Base-by-base conservation (phyloP, 352 stramenopile species). In the Globisporangium nagaii region DNA sequence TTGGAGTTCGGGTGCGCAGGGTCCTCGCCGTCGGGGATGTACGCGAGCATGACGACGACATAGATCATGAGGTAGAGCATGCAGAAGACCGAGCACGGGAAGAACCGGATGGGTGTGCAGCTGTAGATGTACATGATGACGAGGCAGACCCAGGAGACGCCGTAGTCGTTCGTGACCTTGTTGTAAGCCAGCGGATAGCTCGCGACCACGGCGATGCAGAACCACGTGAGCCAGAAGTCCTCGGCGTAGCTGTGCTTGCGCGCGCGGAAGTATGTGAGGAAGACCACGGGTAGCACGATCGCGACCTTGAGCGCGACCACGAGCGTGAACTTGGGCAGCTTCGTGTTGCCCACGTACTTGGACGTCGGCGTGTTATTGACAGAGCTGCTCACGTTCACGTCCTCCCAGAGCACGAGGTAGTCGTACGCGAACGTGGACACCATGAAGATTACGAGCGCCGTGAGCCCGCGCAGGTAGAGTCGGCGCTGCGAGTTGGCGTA, bases 41-140 rank as follows among this genome's bases (percentile, higher is more conserved):
- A 82, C 10, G 74, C 63, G 52, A 88, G 68, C 78, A 90, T 86
- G 28, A 90, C 72, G 8, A 85, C 59, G 9, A 86, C 76, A 60
- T 91, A 89, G 41, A 85, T 69, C 4, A 77, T 63, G 19, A 93
- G 58, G 44, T 88, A 88, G 22, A 55, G 48, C 25, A 87, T 62
- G 48, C 74, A 88, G 28, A 89, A 87, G 10, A 85, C 73, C 5
- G 79, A 84, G 47, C 77, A 84, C n/a, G 75, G 76, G 51, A 89
- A 90, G 58, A 93, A 93, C 20, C 78, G 68, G 44, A 93, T 84
- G 15, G 79, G 81, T 20, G 81, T 88, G 60, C 75, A 91, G 65
- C 73, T 88, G 65, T 90, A 90, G 40, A 90, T 73, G 63, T 89
- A 90, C 81, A 91, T 90, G 60, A 93, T 88, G 24, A 90, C 68